Percentiles rank a stretch among this genome's conserved stretches.
phyloP scores from a whole-genome alignment of 148 eudicot species.

The Euryodendron excelsum region DNA sequence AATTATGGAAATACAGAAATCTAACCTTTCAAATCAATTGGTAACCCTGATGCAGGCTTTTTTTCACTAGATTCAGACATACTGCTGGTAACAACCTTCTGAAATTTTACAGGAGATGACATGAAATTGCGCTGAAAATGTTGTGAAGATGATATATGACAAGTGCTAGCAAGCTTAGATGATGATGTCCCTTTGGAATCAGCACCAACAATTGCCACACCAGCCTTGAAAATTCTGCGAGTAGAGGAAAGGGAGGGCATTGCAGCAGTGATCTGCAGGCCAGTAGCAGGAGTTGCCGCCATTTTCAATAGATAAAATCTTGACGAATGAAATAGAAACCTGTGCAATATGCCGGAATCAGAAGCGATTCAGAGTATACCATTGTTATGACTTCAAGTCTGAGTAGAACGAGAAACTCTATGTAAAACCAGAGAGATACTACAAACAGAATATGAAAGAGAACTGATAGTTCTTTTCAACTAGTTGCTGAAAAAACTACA shows the following conservation, averaged over 20 bases:
- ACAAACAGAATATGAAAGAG: neutral
- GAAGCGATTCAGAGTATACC: neutral
- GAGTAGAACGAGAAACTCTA: neutral
- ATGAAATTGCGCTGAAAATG: constrained; percentile 41
- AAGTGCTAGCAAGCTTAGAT: constrained; percentile 51
- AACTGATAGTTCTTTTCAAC: too few relatives aligned
- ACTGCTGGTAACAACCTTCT: constrained; percentile 52
- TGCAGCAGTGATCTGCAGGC: constrained; percentile 55
- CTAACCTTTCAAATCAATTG: constrained; percentile 83
- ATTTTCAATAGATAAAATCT: constrained; percentile 33
- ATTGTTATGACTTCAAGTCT: neutral
- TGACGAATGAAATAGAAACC: constrained; percentile 12
- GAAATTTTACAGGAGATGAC: constrained; percentile 34
- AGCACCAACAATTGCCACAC: constrained; percentile 36
- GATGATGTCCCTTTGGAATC: constrained; percentile 35
- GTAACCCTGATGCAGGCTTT: constrained; percentile 56
- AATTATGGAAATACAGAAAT: constrained; percentile 4
- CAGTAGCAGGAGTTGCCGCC: constrained; percentile 66
- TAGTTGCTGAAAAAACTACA: too few relatives aligned
- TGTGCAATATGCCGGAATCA: constrained; percentile 10
- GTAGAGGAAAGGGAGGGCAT: constrained; percentile 49
- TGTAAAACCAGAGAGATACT: neutral
- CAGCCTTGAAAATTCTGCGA: constrained; percentile 36
- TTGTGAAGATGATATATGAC: constrained; percentile 42
- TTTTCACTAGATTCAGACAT: constrained; percentile 60